These are phyloP conservation scores for Hymenoscyphus fructigenus DNA, from an alignment of 2,329 filamentous ascomycete species.

Conservation along the genomic window DNA sequence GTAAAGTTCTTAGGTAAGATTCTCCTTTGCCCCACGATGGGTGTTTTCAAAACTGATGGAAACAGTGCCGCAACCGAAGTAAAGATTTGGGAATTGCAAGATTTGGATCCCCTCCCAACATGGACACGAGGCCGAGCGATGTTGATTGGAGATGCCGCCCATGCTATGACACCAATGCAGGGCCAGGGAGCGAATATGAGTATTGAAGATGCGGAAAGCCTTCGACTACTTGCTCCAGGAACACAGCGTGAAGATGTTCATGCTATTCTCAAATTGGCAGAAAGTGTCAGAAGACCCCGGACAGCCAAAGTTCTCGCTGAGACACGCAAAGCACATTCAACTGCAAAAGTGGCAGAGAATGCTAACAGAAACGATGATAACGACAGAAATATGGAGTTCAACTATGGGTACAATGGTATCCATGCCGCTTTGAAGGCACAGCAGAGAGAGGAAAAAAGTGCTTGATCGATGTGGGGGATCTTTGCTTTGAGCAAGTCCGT, in stretches of 20 bases:
- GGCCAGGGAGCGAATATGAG: constrained; percentile 6
- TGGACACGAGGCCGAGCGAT: constrained; percentile 4
- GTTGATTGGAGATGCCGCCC: constrained; percentile 8
- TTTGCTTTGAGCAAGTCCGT: too few relatives aligned
- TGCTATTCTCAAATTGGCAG: not conserved
- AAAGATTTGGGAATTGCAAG: constrained; percentile 1
- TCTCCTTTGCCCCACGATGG: not conserved
- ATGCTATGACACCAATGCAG: constrained; percentile 4
- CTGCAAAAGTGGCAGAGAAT: not conserved
- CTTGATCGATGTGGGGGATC: too few relatives aligned
- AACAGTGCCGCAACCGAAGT: not conserved
- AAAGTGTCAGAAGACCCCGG: not conserved
- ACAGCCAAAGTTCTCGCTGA: not conserved
- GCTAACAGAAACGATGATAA: not conserved
- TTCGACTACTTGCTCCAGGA: not conserved
- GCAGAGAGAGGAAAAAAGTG: too few relatives aligned
- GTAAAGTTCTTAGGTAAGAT: not conserved
- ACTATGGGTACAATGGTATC: not conserved
- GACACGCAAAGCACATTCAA: not conserved
- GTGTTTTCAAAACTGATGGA: not conserved
- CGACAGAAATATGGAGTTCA: not conserved
- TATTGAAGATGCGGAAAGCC: not conserved
- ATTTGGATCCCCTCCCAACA: constrained; percentile 3
- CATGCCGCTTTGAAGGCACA: not conserved
- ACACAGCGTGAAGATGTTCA: not conserved